Base-by-base conservation (phyloP, 495 filamentous ascomycete species). In the Neurospora sp. region DNA sequence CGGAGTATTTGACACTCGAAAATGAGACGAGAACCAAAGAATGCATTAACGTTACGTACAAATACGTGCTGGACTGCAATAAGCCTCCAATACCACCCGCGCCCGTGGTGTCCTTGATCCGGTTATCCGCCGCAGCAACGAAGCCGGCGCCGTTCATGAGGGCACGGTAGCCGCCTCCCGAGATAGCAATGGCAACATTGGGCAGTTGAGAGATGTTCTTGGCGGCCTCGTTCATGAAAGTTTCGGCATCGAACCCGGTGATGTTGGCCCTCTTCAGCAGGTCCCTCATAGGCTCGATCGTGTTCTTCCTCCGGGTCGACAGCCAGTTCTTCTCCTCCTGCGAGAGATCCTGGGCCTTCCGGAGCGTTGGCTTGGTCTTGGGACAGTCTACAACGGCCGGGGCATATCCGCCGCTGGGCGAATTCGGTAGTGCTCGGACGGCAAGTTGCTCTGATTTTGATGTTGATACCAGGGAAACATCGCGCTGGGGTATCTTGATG, bases 121-220 rank as follows among this genome's bases (percentile, higher is more conserved):
- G 88, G 75, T 83, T 88, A 77, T 98, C 95, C 61, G 94, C 94
- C 1, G 95, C 96, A 72, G 92, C 90, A 37, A 98, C 74, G 38
- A 91, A 92, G 53, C 95, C 95, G n/a, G 91, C 95, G 20, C 94
- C 95, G 76, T 92, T 97, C 85, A 96, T 83, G 80, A 97, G 81
- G 1, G 95, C 95, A 72, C 96, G 86, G 79, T 96, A 98, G 9
- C 95, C 95, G 69, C 89, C 93, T 40, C 89, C 88, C 4, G 87
- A 88, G 37, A 87, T 81, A 38, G 90, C 89, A 68, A 93, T 87
- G 12, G 83, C 91, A 69, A 93, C 87, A 73, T 87, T 91, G 22
- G 90, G 85, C 85, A 93, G 69, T 83, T 90, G 48, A 87, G 83
- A 73, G 84, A 87, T 59, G 87, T 89, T 72, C 78, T 91, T 89